A percentile compares a stretch with the other conserved stretches of the same genome.
Evolutionary conservation across 2,329 filamentous ascomycete species (phyloP).

Genomic region (Cytospora chrysosperma): DNA sequence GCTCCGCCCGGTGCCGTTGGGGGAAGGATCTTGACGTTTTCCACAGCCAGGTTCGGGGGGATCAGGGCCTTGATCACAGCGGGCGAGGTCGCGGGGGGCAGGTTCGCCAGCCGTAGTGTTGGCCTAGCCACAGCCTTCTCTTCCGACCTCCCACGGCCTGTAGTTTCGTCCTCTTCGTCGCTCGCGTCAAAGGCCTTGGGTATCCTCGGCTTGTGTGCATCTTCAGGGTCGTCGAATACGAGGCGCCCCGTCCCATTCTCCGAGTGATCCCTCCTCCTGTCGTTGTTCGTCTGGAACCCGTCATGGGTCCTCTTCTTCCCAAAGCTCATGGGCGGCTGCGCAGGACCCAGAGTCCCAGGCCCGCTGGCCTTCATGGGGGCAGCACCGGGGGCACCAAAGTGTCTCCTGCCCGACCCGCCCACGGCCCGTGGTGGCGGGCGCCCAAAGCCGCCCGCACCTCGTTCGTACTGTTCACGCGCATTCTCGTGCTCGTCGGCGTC

Average conservation of each 20-base stretch:
- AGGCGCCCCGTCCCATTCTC: slow-evolving; percentile 34
- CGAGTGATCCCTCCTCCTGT: slow-evolving; percentile 32
- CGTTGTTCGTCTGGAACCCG: slow-evolving; percentile 41
- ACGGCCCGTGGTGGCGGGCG: slow-evolving; percentile 25
- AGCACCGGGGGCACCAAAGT: slow-evolving; percentile 59
- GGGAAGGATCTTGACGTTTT: slow-evolving; percentile 70
- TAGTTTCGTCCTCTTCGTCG: slow-evolving; percentile 53
- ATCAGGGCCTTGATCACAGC: slow-evolving; percentile 60
- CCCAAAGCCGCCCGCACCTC: slow-evolving; percentile 14
- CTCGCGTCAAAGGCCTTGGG: slow-evolving; percentile 72
- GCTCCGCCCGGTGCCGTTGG: slow-evolving; percentile 48
- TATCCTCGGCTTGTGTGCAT: slow-evolving; percentile 43
- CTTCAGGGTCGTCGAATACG: slow-evolving; percentile 38
- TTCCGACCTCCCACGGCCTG: slow-evolving; percentile 47
- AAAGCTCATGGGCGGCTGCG: slow-evolving; percentile 48
- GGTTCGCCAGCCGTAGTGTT: slow-evolving; percentile 59
- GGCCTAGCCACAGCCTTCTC: slow-evolving; percentile 62
- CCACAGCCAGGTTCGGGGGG: slow-evolving; percentile 61
- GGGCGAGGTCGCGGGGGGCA: slow-evolving; percentile 61
- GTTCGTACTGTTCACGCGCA: slow-evolving; percentile 25
- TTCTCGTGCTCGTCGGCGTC: slow-evolving; percentile 58
- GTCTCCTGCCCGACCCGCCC: slow-evolving; percentile 52
- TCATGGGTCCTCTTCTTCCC: slow-evolving; percentile 56
- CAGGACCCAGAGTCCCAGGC: slow-evolving; percentile 60
- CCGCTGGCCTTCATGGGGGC: slow-evolving; percentile 55